Base-by-base conservation (phyloP, 2,329 filamentous ascomycete species). In the Aaosphaeria arxii region DNA sequence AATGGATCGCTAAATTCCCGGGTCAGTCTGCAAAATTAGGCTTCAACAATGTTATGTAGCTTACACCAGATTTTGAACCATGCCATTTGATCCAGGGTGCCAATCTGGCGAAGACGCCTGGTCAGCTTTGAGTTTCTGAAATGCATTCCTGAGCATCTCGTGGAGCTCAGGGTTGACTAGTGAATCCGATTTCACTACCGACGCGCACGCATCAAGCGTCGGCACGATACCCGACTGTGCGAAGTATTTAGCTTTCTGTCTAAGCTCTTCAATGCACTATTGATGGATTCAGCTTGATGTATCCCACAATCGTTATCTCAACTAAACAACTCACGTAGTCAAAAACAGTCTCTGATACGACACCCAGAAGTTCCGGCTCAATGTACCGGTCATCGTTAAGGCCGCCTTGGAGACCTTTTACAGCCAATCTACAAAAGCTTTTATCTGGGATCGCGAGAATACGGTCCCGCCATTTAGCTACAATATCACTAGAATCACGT, bases 1-100 rank as follows among this genome's bases (percentile, higher is more conserved):
- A 82, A 87, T 1, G 84, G 83, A 53, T 87, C 78, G 17, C 17
- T n/a, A n/a, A n/a, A n/a, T n/a, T n/a, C n/a, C n/a, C n/a, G n/a
- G n/a, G n/a, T n/a, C n/a, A n/a, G n/a, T n/a, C n/a, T n/a, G n/a
- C n/a, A n/a, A n/a, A n/a, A n/a, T n/a, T n/a, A n/a, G n/a, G n/a
- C n/a, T n/a, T n/a, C n/a, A n/a, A n/a, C n/a, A n/a, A n/a, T n/a
- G n/a, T n/a, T n/a, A n/a, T n/a, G n/a, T n/a, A 24, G 17, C 17
- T 24, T 24, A 77, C 5, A 87, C 75, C 1, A 87, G 68, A 58
- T 88, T 79, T 0, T 84, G 75, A 1, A 88, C 82, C 50, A 75
- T 77, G 1, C 71, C 64, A 32, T 82, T 70, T 0, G 79, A 82
- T 2, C 76, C 71, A 0, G 84, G 84, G 62, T 87, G 81, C 76